phyloP scores from a whole-genome alignment of 73 alveolate species.

The Blepharisma stoltei region DNA sequence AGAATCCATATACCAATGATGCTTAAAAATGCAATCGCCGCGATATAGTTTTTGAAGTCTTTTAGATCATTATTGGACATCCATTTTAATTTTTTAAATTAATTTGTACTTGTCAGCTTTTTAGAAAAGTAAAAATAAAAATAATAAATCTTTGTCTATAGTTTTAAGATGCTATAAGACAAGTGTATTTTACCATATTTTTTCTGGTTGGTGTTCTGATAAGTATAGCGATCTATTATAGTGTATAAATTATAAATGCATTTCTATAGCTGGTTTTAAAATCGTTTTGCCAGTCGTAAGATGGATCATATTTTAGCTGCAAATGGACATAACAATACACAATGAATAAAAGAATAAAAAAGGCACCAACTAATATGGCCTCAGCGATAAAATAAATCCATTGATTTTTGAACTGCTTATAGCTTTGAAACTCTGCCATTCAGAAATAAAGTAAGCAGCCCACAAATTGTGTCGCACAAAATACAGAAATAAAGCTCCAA shows the following conservation, averaged over 20 bases:
- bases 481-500: not conserved
- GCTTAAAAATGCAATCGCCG: not conserved
- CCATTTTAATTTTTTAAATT: too few relatives aligned
- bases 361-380: not conserved
- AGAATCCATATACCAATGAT: not conserved
- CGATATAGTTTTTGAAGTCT: too few relatives aligned
- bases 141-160: too few relatives aligned
- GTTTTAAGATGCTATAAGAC: too few relatives aligned
- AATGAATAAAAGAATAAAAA: not conserved
- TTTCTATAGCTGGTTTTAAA: not conserved
- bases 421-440: not conserved
- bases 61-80: too few relatives aligned
- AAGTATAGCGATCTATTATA: too few relatives aligned
- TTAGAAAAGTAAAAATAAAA: too few relatives aligned
- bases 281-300: slow-evolving; percentile 20
- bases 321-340: not conserved
- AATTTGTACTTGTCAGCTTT: too few relatives aligned
- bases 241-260: too few relatives aligned
- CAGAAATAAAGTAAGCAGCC: not conserved
- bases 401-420: not conserved
- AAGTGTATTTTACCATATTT: too few relatives aligned
- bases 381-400: not conserved
- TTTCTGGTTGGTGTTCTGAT: too few relatives aligned
- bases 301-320: not conserved
- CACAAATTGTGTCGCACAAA: not conserved